Evolutionary conservation across 139 green algal species (phyloP), one percentile per base, ranked within the genome.

Genomic region (Mychonastes homosphaera): DNA sequence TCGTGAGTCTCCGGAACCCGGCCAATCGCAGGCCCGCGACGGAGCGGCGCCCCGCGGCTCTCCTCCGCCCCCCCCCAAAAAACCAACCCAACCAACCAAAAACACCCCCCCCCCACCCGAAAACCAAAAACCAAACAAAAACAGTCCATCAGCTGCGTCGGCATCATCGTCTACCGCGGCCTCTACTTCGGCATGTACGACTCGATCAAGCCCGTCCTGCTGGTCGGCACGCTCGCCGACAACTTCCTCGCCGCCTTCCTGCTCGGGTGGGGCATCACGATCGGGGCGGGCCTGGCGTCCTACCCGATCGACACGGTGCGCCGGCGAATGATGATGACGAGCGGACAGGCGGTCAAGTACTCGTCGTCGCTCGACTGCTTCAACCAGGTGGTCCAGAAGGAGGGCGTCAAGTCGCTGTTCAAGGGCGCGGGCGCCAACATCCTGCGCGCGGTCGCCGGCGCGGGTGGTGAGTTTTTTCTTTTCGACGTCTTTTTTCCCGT

Each of bases 131-230:
- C n/a, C n/a, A n/a, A n/a, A n/a, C n/a, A n/a, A n/a, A n/a, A 82
- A n/a, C n/a, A n/a, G n/a, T n/a, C 81, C 53, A 92, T 97, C 38
- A 96, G 86, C 3, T 90, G 96, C 44, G 85, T 95, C 64, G 93
- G 93, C 58, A 99, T 99, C 62, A 85, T 99, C 35, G 90, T 98
- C 61, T 98, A 99, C 88, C 84, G 93, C 47, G 94, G 89, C 51
- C 78, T 92, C 19, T 98, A 98, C 86, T 99, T 99, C 68, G 93
- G 93, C 52, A 81, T 97, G 67, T 98, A 97, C 80, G 93, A 99
- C 73, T 94, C 88, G 29, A 73, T 87, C 56, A 97, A 97, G 78
- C 84, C 86, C 19, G 81, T 89, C 62, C 82, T 94, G 43, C 69
- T 77, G 53, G 71, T 63, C 28, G 74, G 69, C 35, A 21, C 41